Evolutionary conservation across 495 filamentous ascomycete species (phyloP).

Genomic region (Hypoxylon subgilvum): DNA sequence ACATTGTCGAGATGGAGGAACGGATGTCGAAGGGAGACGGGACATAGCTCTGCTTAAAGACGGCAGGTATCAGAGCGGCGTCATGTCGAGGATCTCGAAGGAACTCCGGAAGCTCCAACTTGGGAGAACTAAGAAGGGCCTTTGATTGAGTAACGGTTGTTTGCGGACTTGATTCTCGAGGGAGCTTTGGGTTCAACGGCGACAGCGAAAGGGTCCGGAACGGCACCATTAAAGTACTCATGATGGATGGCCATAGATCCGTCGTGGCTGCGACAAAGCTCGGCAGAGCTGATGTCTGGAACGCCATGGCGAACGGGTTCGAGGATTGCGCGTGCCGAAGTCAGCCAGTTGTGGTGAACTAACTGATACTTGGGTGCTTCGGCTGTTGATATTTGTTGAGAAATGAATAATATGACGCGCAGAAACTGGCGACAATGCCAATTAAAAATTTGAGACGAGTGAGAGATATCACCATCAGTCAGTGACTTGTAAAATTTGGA

Average conservation of each 20-base stretch:
- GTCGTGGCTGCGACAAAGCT: slow-evolving; percentile 57
- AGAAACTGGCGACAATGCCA: slow-evolving; percentile 2
- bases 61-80: slow-evolving; percentile 16
- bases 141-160: slow-evolving; percentile 13
- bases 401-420: slow-evolving; percentile 10
- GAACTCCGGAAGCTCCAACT: slow-evolving; percentile 50
- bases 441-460: not conserved
- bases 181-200: slow-evolving; percentile 9
- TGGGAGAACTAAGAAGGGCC: slow-evolving; percentile 9
- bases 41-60: slow-evolving; percentile 22
- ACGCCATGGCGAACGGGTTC: slow-evolving; percentile 36
- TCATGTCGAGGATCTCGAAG: slow-evolving; percentile 41
- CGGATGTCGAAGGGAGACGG: slow-evolving; percentile 42
- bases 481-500: not conserved
- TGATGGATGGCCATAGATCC: slow-evolving; percentile 63
- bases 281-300: slow-evolving; percentile 46
- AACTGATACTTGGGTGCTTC: not conserved
- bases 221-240: slow-evolving; percentile 52
- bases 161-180: slow-evolving; percentile 18
- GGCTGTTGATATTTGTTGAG: not conserved
- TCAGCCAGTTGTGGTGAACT: slow-evolving; percentile 8
- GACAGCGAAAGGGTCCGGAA: slow-evolving; percentile 41
- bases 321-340: slow-evolving; percentile 6
- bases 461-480: slow-evolving; percentile 11
- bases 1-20: slow-evolving; percentile 40